phyloP scores from a whole-genome alignment of 805 yeast genomes.

The Maudiozyma saulgeensis region DNA sequence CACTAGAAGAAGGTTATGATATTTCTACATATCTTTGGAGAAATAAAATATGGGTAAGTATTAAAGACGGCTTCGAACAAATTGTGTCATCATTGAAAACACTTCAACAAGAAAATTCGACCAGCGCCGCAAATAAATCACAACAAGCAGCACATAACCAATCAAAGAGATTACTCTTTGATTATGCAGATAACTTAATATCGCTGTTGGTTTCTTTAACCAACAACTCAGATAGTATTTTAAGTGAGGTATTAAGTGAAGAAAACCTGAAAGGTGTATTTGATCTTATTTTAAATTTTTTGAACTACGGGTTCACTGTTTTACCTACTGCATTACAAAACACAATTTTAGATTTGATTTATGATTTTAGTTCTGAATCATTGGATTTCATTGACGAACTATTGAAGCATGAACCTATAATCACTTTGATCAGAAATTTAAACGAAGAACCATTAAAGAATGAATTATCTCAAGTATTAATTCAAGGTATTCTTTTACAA shows the following conservation, averaged over 20 bases:
- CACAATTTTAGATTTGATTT: slow-evolving; percentile 46
- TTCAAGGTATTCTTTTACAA: slow-evolving; percentile 33
- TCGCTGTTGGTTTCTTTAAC: slow-evolving; percentile 60
- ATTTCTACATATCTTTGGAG: slow-evolving; percentile 69
- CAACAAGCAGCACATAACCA: slow-evolving; percentile 17
- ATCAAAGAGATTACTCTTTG: slow-evolving; percentile 44
- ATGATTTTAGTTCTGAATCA: slow-evolving; percentile 54
- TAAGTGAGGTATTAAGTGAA: slow-evolving; percentile 30
- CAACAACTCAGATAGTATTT: slow-evolving; percentile 55
- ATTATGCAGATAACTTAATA: slow-evolving; percentile 62
- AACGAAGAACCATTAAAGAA: slow-evolving; percentile 10
- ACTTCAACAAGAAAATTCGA: neutral
- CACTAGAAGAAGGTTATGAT: slow-evolving; percentile 82
- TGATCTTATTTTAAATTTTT: slow-evolving; percentile 19
- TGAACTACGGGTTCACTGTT: slow-evolving; percentile 22
- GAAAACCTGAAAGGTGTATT: slow-evolving; percentile 21
- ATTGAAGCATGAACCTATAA: slow-evolving; percentile 8
- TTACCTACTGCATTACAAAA: slow-evolving; percentile 39
- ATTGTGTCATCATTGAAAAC: slow-evolving; percentile 38
- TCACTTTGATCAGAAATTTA: neutral
- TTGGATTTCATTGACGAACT: slow-evolving; percentile 37
- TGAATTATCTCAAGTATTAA: slow-evolving; percentile 28
- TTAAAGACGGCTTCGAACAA: slow-evolving; percentile 44
- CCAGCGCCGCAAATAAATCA: slow-evolving; percentile 1
- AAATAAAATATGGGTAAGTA: slow-evolving; percentile 59